Evolutionary conservation across 352 stramenopile species (phyloP).

Genomic region (Globisporangium iwayamae): DNA sequence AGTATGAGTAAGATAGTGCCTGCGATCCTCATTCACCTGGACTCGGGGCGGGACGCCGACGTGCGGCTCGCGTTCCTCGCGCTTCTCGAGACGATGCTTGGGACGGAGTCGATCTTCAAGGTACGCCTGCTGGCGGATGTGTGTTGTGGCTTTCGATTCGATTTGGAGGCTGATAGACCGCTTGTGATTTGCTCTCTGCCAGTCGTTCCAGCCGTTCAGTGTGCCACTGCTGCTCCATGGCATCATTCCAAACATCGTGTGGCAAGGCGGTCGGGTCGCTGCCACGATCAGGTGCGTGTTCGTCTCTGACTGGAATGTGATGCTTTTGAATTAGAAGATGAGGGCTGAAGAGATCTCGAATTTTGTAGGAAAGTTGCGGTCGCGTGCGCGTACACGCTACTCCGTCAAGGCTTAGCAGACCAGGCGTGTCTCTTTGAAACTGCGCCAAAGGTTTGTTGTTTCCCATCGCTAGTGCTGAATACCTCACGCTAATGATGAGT

Average conservation of each 20-base stretch:
- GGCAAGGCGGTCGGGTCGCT: slow-evolving; percentile 81
- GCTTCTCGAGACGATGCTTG: slow-evolving; percentile 82
- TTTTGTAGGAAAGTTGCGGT: slow-evolving; percentile 81
- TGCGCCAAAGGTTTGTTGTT: slow-evolving; percentile 49
- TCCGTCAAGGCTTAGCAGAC: slow-evolving; percentile 73
- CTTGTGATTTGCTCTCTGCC: not conserved
- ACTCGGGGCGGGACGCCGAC: slow-evolving; percentile 61
- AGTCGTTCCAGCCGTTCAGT: slow-evolving; percentile 70
- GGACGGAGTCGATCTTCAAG: slow-evolving; percentile 43
- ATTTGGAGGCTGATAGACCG: not conserved
- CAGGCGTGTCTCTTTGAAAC: slow-evolving; percentile 80
- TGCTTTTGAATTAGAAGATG: slow-evolving; percentile 1
- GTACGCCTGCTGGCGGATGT: slow-evolving; percentile 23
- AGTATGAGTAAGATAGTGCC: slow-evolving; percentile 58
- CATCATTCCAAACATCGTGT: slow-evolving; percentile 90
- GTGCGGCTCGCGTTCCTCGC: slow-evolving; percentile 78
- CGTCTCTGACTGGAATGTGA: not conserved
- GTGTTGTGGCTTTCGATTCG: not conserved
- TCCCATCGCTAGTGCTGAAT: not conserved
- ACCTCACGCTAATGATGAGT: not conserved
- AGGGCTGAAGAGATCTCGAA: not conserved
- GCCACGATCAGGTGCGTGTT: slow-evolving; percentile 69
- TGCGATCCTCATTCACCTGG: slow-evolving; percentile 64
- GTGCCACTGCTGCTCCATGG: slow-evolving; percentile 58
- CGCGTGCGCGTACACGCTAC: slow-evolving; percentile 79